Evolutionary conservation across 2,329 filamentous ascomycete species (phyloP), one percentile per base, ranked within the genome.

Genomic region (Sporothrix mexicana): DNA sequence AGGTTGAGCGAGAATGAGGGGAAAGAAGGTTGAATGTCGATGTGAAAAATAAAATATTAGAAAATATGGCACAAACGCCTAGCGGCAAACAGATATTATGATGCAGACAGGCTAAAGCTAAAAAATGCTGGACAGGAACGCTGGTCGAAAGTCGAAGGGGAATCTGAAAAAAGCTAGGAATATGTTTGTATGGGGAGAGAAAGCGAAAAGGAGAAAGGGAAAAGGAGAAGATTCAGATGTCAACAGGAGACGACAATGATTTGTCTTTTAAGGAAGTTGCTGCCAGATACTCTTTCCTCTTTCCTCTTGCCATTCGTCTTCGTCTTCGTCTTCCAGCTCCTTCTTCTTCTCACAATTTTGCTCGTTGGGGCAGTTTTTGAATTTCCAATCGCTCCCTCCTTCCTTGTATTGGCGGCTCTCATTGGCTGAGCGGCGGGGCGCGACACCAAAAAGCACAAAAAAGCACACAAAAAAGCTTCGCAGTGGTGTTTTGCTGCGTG

Each of bases 11-110:
- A 45, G 13, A 51, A 15, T 43, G 41, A n/a, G 61, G 43, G 43
- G 62, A 30, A 36, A 8, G 23, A 12, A 49, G 10, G 41, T 49
- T 20, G 17, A 51, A 25, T 4, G 49, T 25, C 66, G 47, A 69
- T 12, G 53, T 64, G 41, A 53, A 13, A 43, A n/a, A 69, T 30
- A 43, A 64, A 55, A 55, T 23, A 55, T 20, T 53, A 23, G 7
- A 55, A 69, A 64, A 51, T 23, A 61, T 53, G 3, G 41, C 23
- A 64, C 47, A n/a, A 62, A 64, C 69, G 51, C 66, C 20, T 69
- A 67, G 49, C 64, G 64, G 59, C 66, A 66, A 71, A 53, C 10
- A 71, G 49, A 55, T 64, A 23, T 45, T 67, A 25, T 59, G 72
- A 62, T 20, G 64, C 20, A 72, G 47, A 64, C 5, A 69, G 51